A percentile compares a stretch with the other conserved stretches of the same genome.
Evolutionary conservation across 225 moss, liverwort and hornwort genomes (phyloP).

Genomic region (Sphagnum contortum): DNA sequence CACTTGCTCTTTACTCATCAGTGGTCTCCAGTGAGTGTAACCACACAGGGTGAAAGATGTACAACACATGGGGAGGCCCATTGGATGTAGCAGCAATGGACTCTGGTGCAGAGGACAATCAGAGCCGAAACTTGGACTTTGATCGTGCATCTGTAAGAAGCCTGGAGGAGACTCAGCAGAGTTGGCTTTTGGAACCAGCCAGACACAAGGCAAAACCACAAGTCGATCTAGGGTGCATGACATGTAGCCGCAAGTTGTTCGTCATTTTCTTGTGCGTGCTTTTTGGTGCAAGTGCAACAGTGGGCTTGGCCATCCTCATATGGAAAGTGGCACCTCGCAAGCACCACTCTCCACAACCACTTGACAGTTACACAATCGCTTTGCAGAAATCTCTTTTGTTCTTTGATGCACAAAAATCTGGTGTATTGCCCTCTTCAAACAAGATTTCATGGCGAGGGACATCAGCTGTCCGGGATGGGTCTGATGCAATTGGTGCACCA

Average conservation of each 20-base stretch:
- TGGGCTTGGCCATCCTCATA: constrained; percentile 61
- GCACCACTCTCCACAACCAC: constrained; percentile 35
- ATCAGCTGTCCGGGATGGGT: constrained; percentile 56
- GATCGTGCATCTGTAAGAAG: constrained; percentile 82
- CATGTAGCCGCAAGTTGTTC: constrained; percentile 67
- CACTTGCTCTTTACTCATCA: too few species aligned
- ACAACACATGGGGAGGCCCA: constrained; percentile 78
- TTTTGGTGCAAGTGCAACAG: constrained; percentile 43
- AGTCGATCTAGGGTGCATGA: constrained; percentile 77
- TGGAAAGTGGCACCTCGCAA: constrained; percentile 49
- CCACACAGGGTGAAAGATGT: constrained; percentile 24
- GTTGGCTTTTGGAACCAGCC: constrained; percentile 78
- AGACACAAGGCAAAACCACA: constrained; percentile 64
- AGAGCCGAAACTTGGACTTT: constrained; percentile 53
- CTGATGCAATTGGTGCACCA: constrained; percentile 10
- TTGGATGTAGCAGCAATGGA: constrained; percentile 47
- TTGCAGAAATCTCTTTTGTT: constrained; percentile 58
- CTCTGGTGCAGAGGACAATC: constrained; percentile 46
- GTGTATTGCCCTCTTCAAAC: constrained; percentile 42
- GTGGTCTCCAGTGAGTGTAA: too few species aligned
- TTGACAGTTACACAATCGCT: constrained; percentile 83
- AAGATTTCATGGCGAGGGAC: constrained; percentile 42
- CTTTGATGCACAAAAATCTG: constrained; percentile 85
- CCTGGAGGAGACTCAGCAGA: constrained; percentile 86
- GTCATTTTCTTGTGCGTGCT: constrained; percentile 40